A percentile compares a stretch with the other conserved stretches of the same genome.
phyloP scores from a whole-genome alignment of 202 grass and related monocot genomes.

The Hordeum pubiflorum region DNA sequence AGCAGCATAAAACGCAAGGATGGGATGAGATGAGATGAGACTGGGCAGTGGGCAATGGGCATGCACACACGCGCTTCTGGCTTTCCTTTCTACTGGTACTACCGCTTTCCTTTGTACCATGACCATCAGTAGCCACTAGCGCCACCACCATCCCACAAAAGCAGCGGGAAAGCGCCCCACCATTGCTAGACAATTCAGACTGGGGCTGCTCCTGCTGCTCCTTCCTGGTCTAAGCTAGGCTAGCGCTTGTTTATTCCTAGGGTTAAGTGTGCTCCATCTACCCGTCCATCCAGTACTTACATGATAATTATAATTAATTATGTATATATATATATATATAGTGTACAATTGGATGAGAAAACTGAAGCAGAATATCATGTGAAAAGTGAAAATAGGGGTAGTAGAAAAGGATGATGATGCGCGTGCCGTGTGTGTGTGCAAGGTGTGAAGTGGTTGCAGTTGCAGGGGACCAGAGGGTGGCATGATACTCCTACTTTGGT shows the following conservation, averaged over 20 bases:
- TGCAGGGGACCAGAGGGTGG: slow-evolving; percentile 27
- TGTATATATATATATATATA: background rate
- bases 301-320: background rate
- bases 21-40: too few species aligned
- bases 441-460: background rate
- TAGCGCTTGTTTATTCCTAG: slow-evolving; percentile 35
- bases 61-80: background rate
- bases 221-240: background rate
- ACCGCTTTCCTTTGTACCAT: slow-evolving; percentile 20
- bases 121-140: background rate
- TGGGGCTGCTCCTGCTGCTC: background rate
- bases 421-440: background rate
- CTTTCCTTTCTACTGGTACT: slow-evolving; percentile 2
- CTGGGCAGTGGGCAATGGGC: too few species aligned
- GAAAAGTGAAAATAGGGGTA: background rate
- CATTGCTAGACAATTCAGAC: slow-evolving; percentile 25
- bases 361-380: background rate
- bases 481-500: slow-evolving; percentile 41
- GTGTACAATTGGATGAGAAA: background rate
- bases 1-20: background rate
- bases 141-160: slow-evolving; percentile 32
- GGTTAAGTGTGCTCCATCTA: slow-evolving; percentile 36
- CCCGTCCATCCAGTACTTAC: background rate
- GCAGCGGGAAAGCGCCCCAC: slow-evolving; percentile 20
- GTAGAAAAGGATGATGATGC: background rate